Conservation (phyloP, 2,329 filamentous ascomycete genomes). For the Venturia pyrina region DNA sequence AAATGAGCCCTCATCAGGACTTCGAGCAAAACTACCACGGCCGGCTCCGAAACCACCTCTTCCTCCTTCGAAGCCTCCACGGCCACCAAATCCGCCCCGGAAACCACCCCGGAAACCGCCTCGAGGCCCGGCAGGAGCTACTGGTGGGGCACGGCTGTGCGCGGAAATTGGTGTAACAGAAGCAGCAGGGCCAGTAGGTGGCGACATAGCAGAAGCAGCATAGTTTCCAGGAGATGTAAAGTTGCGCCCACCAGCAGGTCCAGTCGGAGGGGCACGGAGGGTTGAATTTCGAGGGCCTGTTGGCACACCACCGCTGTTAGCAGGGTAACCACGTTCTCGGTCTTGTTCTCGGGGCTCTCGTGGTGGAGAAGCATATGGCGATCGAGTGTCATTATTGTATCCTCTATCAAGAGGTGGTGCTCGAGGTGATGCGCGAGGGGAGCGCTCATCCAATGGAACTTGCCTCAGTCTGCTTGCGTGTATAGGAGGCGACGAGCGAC, state of each 20-base stretch:
- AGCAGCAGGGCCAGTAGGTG: slow-evolving; percentile 28
- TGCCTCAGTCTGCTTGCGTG: slow-evolving; percentile 44
- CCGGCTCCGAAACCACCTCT: slow-evolving; percentile 1
- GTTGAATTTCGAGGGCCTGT: slow-evolving; percentile 28
- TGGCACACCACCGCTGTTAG: slow-evolving; percentile 23
- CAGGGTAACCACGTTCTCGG: slow-evolving; percentile 18
- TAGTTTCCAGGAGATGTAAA: slow-evolving; percentile 27
- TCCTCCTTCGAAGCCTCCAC: background rate
- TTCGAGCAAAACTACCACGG: background rate
- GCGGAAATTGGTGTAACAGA: slow-evolving; percentile 17
- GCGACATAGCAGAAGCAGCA: slow-evolving; percentile 30
- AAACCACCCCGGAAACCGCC: slow-evolving; percentile 22
- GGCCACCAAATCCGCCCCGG: slow-evolving; percentile 16
- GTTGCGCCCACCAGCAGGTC: slow-evolving; percentile 27
- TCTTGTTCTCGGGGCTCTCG: slow-evolving; percentile 10
- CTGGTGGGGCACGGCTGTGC: slow-evolving; percentile 24
- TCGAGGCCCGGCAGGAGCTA: slow-evolving; percentile 29
- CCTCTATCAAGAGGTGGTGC: background rate
- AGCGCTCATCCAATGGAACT: slow-evolving; percentile 17
- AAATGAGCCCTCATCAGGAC: background rate
- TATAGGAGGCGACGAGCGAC: slow-evolving; percentile 50
- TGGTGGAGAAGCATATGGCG: slow-evolving; percentile 13
- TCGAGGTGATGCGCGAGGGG: slow-evolving; percentile 15
- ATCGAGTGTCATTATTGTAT: slow-evolving; percentile 2
- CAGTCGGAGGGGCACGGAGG: slow-evolving; percentile 29